Conservation (phyloP, 1,284 basidiomycete genomes). For the Inonotus obliquus region DNA sequence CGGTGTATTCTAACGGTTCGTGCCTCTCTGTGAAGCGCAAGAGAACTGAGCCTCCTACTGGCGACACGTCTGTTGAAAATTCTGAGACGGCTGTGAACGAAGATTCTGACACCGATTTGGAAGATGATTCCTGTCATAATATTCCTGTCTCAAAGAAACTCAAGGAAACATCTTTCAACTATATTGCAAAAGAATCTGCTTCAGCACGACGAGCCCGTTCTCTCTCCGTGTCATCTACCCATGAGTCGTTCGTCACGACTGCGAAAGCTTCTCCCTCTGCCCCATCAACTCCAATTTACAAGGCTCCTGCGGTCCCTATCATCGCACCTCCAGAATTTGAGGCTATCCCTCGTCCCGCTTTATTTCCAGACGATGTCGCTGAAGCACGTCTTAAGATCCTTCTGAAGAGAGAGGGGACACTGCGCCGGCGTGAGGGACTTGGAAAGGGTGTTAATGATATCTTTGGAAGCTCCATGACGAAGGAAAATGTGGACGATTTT, state of each 20-base stretch:
- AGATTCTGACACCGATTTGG: not conserved
- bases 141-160: constrained; percentile 11
- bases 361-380: constrained; percentile 12
- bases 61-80: not conserved
- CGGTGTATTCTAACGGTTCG: not conserved
- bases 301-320: constrained; percentile 4
- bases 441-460: constrained; percentile 9
- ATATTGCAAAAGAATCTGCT: constrained; percentile 10
- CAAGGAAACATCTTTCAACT: constrained; percentile 16
- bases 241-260: not conserved
- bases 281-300: not conserved
- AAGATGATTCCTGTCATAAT: not conserved
- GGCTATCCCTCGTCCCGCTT: constrained; percentile 10
- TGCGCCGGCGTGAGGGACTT: constrained; percentile 12
- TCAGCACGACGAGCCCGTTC: constrained; percentile 15
- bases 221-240: constrained; percentile 10
- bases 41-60: not conserved
- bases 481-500: constrained; percentile 10
- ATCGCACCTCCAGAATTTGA: constrained; percentile 14
- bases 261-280: constrained; percentile 1
- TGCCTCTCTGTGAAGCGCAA: constrained; percentile 11
- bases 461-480: constrained; percentile 10
- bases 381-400: constrained; percentile 13
- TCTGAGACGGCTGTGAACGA: not conserved
- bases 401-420: constrained; percentile 5